Evolutionary conservation across 148 eudicot species (phyloP).

Genomic region (Vaccinium corymbosum): DNA sequence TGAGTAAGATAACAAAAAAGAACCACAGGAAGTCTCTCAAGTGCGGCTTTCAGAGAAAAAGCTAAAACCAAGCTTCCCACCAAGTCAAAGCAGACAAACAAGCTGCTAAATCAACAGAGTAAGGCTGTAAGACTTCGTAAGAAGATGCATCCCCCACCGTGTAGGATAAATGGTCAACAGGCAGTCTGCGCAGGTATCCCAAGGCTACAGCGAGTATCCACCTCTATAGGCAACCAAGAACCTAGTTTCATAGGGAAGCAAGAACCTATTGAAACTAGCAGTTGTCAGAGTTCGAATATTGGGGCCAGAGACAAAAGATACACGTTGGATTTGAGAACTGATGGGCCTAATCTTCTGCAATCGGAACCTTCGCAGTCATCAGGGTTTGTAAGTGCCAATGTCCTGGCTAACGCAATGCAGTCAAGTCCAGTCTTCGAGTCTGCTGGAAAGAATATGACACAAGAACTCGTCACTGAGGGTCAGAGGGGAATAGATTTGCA

Average conservation of each 20-base stretch:
- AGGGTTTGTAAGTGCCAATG: neutral
- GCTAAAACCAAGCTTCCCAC: neutral
- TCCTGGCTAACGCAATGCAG: neutral
- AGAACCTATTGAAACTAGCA: conserved; percentile 6
- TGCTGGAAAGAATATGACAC: neutral
- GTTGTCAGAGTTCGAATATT: conserved; percentile 5
- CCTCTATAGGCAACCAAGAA: conserved; percentile 8
- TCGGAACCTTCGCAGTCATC: neutral
- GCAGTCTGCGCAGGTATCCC: neutral
- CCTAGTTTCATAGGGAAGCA: neutral
- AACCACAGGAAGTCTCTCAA: conserved; percentile 4
- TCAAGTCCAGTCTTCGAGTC: neutral
- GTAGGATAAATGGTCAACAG: conserved; percentile 2
- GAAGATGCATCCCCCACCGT: neutral
- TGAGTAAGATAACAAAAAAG: conserved; percentile 5
- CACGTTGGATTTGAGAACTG: neutral
- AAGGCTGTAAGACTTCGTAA: neutral
- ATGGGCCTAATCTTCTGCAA: conserved; percentile 8
- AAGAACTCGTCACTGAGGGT: neutral
- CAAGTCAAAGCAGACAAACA: conserved; percentile 6
- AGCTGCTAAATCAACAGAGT: neutral
- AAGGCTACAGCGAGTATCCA: conserved; percentile 5
- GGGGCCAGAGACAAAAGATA: neutral
- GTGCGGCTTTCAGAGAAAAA: conserved; percentile 4
- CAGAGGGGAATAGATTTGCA: conserved; percentile 3